Conservation (phyloP, 2,329 filamentous ascomycete genomes). For the Arachnopeziza araneosa region DNA sequence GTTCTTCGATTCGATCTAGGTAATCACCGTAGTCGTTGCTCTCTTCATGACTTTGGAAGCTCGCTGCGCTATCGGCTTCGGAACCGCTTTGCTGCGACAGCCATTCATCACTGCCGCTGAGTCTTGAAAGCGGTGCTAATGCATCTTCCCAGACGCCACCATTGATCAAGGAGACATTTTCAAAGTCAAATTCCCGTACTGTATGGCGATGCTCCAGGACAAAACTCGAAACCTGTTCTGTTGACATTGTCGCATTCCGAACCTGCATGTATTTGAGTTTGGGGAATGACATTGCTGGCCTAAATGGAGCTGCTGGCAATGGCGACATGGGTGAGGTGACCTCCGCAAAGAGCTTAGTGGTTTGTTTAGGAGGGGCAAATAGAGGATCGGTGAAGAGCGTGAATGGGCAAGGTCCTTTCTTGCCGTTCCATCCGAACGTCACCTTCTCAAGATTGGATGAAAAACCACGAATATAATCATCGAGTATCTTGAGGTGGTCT, state of each 20-base stretch:
- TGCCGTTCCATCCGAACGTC: slow-evolving; percentile 71
- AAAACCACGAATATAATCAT: slow-evolving; percentile 72
- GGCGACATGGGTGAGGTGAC: slow-evolving; percentile 61
- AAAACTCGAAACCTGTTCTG: slow-evolving; percentile 63
- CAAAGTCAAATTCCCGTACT: slow-evolving; percentile 74
- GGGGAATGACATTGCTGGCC: slow-evolving; percentile 59
- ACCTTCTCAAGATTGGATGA: slow-evolving; percentile 62
- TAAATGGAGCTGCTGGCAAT: slow-evolving; percentile 45
- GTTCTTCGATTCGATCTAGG: slow-evolving; percentile 16
- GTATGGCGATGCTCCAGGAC: slow-evolving; percentile 61
- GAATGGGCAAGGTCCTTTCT: slow-evolving; percentile 67
- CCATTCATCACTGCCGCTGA: slow-evolving; percentile 35
- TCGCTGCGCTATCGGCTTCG: slow-evolving; percentile 19
- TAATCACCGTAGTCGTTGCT: slow-evolving; percentile 11
- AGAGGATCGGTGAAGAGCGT: slow-evolving; percentile 60
- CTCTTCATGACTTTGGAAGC: slow-evolving; percentile 20
- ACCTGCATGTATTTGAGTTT: slow-evolving; percentile 63
- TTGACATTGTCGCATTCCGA: slow-evolving; percentile 67
- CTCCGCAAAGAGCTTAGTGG: slow-evolving; percentile 57
- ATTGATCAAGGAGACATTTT: slow-evolving; percentile 63
- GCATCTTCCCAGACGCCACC: slow-evolving; percentile 76
- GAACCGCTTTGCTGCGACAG: slow-evolving; percentile 32
- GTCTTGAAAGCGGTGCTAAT: slow-evolving; percentile 60
- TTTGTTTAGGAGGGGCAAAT: slow-evolving; percentile 50
- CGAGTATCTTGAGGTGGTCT: slow-evolving; percentile 72